phyloP scores from a whole-genome alignment of 495 filamentous ascomycete genomes.

The Sabuloglossum arenarium region DNA sequence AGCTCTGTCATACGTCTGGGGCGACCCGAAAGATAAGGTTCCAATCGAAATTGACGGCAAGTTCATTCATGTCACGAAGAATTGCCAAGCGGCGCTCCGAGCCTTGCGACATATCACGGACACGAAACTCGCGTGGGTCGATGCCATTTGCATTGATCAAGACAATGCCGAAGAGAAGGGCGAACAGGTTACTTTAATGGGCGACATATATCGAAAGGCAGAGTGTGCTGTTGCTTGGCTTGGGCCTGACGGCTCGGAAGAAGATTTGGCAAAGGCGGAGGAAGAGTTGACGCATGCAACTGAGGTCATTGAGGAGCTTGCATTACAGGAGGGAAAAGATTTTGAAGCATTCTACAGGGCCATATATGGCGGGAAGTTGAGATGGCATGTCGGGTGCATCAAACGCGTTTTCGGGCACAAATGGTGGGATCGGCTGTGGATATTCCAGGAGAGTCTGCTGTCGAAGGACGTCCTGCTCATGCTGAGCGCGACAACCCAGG shows the following conservation, averaged over 20 bases:
- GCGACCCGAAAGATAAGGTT: neutral
- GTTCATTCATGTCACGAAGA: neutral
- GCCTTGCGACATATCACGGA: neutral
- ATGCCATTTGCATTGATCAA: slow-evolving; percentile 2
- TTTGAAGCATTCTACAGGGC: too few species aligned
- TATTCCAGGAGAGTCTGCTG: too few species aligned
- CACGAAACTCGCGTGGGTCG: neutral
- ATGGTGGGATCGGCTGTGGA: too few species aligned
- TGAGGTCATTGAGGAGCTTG: too few species aligned
- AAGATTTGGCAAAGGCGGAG: too few species aligned
- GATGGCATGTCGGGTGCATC: too few species aligned
- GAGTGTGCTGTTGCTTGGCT: neutral
- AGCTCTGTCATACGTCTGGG: neutral
- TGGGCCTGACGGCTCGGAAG: neutral
- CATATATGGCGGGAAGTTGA: too few species aligned
- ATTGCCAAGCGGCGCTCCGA: neutral
- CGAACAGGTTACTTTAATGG: neutral
- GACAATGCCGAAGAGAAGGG: neutral
- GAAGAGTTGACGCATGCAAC: too few species aligned
- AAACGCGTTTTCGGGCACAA: too few species aligned
- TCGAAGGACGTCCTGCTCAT: too few species aligned
- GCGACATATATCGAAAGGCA: neutral
- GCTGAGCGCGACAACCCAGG: too few species aligned
- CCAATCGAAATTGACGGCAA: neutral
- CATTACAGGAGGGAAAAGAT: too few species aligned